phyloP scores from a whole-genome alignment of 768 basidiomycete genomes.

The Leccinum disarticulatum region DNA sequence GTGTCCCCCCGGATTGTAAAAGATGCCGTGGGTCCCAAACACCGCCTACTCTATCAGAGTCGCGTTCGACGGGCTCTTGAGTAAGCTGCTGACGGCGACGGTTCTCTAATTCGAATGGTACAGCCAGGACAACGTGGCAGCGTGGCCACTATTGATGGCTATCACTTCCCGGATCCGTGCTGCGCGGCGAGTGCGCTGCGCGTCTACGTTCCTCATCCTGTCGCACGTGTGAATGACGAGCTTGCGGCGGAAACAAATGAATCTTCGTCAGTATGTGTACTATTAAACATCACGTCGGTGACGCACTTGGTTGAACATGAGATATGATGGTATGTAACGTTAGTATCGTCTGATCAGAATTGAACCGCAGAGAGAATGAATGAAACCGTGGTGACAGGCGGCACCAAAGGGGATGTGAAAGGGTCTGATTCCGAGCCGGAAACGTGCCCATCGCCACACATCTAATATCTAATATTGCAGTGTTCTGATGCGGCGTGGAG shows the following conservation, averaged over 20 bases:
- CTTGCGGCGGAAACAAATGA: background rate
- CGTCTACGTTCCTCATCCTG: background rate
- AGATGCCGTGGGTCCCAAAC: constrained; percentile 7
- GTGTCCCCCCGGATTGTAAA: background rate
- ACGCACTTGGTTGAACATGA: constrained; percentile 4
- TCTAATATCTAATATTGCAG: background rate
- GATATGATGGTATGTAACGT: background rate
- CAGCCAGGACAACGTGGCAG: constrained; percentile 13
- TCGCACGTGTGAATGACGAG: constrained; percentile 16
- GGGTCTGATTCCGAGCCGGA: background rate
- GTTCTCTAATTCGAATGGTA: constrained; percentile 13
- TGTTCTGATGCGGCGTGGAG: background rate
- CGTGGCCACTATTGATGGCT: constrained; percentile 4
- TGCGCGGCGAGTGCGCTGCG: constrained; percentile 7
- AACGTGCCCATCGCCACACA: background rate
- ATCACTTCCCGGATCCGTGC: constrained; percentile 10
- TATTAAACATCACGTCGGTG: constrained; percentile 12
- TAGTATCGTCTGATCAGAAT: background rate
- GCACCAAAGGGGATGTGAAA: background rate
- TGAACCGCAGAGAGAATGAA: background rate
- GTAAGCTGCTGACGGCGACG: background rate
- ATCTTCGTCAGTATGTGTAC: background rate
- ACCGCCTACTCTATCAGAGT: constrained; percentile 6
- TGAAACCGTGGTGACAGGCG: background rate
- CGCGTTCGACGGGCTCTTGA: constrained; percentile 18